Percentiles rank a stretch among this genome's conserved stretches.
Evolutionary conservation across 192 early-diverging fungal genomes (phyloP).

Genomic region (Coemansia sp.): DNA sequence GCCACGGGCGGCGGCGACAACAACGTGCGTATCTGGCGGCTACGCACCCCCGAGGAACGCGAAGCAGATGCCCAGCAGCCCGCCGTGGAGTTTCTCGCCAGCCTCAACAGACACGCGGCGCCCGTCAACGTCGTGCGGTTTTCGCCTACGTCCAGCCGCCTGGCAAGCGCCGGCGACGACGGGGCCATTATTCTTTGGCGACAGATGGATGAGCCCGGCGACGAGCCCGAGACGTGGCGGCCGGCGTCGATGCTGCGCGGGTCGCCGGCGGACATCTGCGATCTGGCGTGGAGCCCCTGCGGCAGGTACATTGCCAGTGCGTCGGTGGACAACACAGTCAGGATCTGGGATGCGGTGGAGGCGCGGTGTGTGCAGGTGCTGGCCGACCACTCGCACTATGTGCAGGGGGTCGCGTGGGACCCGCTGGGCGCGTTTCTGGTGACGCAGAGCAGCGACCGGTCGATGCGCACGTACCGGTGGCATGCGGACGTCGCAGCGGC

Average conservation of each 20-base stretch:
- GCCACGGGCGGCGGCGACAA: slow-evolving; percentile 90
- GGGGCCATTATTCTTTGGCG: slow-evolving; percentile 85
- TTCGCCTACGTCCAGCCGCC: slow-evolving; percentile 64
- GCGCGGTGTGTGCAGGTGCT: slow-evolving; percentile 73
- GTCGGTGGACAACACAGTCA: slow-evolving; percentile 81
- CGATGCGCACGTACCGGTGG: slow-evolving; percentile 52
- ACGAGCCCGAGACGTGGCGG: slow-evolving; percentile 73
- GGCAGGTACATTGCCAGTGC: slow-evolving; percentile 77
- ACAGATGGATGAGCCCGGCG: slow-evolving; percentile 50
- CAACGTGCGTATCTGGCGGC: slow-evolving; percentile 72
- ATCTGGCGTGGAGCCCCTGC: slow-evolving; percentile 91
- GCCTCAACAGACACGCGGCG: slow-evolving; percentile 77
- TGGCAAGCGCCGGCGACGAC: slow-evolving; percentile 93
- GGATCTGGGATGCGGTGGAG: slow-evolving; percentile 78
- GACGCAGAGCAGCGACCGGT: slow-evolving; percentile 91
- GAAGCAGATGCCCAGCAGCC: slow-evolving; percentile 28
- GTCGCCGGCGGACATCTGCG: slow-evolving; percentile 79
- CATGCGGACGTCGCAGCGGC: slow-evolving; percentile 6
- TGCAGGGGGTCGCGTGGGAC: slow-evolving; percentile 98
- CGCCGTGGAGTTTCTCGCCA: slow-evolving; percentile 75
- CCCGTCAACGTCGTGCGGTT: slow-evolving; percentile 94
- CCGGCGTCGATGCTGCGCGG: slow-evolving; percentile 69
- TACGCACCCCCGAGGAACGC: slow-evolving; percentile 17
- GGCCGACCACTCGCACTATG: slow-evolving; percentile 83
- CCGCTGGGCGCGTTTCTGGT: slow-evolving; percentile 81